These are phyloP conservation scores for Aspergillus fischeri DNA, from an alignment of 2,329 filamentous ascomycete species.

Conservation along the genomic window DNA sequence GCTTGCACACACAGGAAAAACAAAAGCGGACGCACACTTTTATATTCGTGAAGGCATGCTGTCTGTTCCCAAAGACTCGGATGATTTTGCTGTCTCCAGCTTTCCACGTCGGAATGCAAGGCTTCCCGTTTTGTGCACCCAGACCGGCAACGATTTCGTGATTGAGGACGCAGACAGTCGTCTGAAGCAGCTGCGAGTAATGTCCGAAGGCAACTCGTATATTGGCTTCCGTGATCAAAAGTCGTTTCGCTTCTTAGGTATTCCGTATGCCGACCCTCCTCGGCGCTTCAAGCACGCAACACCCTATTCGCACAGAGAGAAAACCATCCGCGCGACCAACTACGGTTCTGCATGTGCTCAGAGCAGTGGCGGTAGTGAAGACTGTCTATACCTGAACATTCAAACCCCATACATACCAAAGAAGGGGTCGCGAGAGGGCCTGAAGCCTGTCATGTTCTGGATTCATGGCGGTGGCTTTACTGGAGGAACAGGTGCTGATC, in stretches of 20 bases:
- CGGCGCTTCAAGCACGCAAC: slow-evolving; percentile 45
- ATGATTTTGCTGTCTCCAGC: slow-evolving; percentile 32
- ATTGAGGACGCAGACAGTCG: slow-evolving; percentile 26
- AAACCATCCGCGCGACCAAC: slow-evolving; percentile 45
- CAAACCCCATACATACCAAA: slow-evolving; percentile 45
- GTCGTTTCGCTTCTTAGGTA: slow-evolving; percentile 47
- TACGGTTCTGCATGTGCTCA: slow-evolving; percentile 48
- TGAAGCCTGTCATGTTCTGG: slow-evolving; percentile 49
- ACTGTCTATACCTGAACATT: slow-evolving; percentile 50
- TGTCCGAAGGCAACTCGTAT: slow-evolving; percentile 44
- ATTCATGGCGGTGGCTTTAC: slow-evolving; percentile 58
- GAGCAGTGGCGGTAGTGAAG: slow-evolving; percentile 37
- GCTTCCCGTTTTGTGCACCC: slow-evolving; percentile 50
- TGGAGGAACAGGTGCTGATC: slow-evolving; percentile 39
- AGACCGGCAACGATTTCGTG: slow-evolving; percentile 33
- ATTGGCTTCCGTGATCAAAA: slow-evolving; percentile 52
- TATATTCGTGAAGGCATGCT: slow-evolving; percentile 42
- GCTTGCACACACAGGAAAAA: slow-evolving; percentile 40
- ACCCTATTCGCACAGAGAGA: slow-evolving; percentile 42
- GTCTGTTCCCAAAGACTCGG: slow-evolving; percentile 23
- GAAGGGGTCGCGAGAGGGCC: slow-evolving; percentile 32
- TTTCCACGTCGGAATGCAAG: slow-evolving; percentile 22
- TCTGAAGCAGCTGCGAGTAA: slow-evolving; percentile 39
- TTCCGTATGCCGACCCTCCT: slow-evolving; percentile 42
- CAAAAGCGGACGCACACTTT: slow-evolving; percentile 36